Base-by-base conservation (phyloP, 441 rosid species). In the California macrophylla region DNA sequence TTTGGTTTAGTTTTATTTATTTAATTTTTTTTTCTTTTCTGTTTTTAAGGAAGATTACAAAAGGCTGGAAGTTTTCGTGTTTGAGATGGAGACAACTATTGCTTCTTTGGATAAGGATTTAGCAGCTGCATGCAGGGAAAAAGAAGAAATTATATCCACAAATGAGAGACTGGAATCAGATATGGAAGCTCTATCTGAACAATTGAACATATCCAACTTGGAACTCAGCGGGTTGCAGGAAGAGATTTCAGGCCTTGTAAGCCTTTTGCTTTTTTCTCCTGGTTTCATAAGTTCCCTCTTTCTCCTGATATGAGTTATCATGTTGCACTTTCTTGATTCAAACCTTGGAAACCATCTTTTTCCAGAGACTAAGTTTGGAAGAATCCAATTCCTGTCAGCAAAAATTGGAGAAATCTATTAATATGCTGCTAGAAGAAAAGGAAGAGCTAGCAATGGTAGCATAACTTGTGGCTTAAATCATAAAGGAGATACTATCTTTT, bases 81-180 rank as follows among this genome's bases (percentile, higher is more conserved):
- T 89, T 88, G 97, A 93, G 79, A 89, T 89, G 97, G 97, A 93
- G 79, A 76, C 92, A 77, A 82, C 89, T 61, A 87, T 88, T 79
- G 93, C 89, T 81, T 85, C 97, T 71, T 70, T 91, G 76, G 95
- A 88, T 73, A 92, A 86, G 78, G 83, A 89, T 74, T 76, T 90
- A 69, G 87, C 82, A 58, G 73, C 80, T 68, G 90, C 86, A 66
- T 73, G 70, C 60, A 80, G 82, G 20, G 96, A 84, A 68, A 91
- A 79, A 73, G 92, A 82, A 77, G 89, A 80, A 69, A 82, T 79
- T 52, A 34, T 76, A 61, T 74, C 80, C 66, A 81, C 79, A 77
- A 85, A 80, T 75, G 85, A 82, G 77, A 74, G 67, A 73, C 77
- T 89, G 79, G 77, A 79, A 63, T 81, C 77, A 58, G 95, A 91